phyloP scores from a whole-genome alignment of 345 rosid genomes.

The Lenwebbia sp. region DNA sequence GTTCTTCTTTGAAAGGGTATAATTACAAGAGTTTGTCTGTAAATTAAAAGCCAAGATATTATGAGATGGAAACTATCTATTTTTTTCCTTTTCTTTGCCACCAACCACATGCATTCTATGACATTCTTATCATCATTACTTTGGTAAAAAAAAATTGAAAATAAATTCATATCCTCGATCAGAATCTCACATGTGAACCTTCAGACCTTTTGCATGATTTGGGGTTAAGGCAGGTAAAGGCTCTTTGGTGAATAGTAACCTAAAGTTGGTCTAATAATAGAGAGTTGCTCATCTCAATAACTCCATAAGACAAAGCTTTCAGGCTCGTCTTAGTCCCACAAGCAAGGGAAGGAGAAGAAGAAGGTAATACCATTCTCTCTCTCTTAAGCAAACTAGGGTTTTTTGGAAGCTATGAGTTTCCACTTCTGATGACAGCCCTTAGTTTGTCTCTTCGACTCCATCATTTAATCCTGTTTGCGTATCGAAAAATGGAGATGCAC shows the following conservation, averaged over 20 bases:
- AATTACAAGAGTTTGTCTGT: neutral
- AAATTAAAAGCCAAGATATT: neutral
- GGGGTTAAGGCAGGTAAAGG: neutral
- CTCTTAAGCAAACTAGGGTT: neutral
- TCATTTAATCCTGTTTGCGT: neutral
- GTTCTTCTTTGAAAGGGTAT: neutral
- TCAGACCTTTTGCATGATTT: neutral
- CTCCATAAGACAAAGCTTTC: neutral
- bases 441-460: neutral
- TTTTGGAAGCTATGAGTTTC: slow-evolving; percentile 5
- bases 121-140: neutral
- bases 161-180: neutral
- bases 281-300: neutral
- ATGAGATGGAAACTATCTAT: neutral
- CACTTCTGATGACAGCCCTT: neutral
- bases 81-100: neutral
- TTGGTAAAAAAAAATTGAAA: neutral
- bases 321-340: neutral
- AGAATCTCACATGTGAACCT: neutral
- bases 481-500: neutral
- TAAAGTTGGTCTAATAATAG: neutral
- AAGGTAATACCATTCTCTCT: neutral
- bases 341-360: neutral
- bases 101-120: neutral
- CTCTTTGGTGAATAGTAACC: neutral